These are phyloP conservation scores for Podospora anserina DNA, from an alignment of 495 filamentous ascomycete species.

Conservation along the genomic window DNA sequence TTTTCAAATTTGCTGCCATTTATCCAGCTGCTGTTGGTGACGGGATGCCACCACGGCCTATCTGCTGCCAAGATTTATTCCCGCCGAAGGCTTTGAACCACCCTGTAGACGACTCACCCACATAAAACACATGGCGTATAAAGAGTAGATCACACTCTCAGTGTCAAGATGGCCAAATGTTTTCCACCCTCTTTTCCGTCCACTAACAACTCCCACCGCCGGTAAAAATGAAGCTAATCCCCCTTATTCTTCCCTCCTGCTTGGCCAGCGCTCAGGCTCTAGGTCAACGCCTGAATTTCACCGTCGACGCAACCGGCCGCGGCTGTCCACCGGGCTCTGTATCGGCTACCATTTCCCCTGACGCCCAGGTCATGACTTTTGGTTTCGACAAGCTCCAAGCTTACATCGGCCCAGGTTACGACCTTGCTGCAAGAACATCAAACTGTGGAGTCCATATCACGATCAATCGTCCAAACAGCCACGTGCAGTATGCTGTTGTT, in stretches of 20 bases:
- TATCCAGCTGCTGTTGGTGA: background rate
- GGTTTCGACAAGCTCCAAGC: background rate
- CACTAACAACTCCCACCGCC: background rate
- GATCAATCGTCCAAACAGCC: background rate
- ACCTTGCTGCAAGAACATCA: background rate
- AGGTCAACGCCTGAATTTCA: background rate
- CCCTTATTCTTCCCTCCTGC: background rate
- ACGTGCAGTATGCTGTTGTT: background rate
- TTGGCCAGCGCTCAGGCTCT: background rate
- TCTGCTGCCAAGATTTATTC: background rate
- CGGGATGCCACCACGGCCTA: background rate
- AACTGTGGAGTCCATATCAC: background rate
- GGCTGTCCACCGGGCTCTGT: background rate
- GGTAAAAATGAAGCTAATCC: background rate
- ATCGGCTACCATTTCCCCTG: background rate
- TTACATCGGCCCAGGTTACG: background rate
- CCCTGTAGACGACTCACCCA: background rate
- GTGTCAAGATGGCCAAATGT: no score
- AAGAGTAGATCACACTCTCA: no score
- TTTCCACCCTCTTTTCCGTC: background rate
- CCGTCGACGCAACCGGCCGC: background rate
- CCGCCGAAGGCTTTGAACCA: background rate
- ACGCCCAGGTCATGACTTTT: background rate
- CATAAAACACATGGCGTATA: no score
- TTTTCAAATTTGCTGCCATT: background rate